Conservation (phyloP, 2,329 filamentous ascomycete genomes). For the Alternaria gaisen region DNA sequence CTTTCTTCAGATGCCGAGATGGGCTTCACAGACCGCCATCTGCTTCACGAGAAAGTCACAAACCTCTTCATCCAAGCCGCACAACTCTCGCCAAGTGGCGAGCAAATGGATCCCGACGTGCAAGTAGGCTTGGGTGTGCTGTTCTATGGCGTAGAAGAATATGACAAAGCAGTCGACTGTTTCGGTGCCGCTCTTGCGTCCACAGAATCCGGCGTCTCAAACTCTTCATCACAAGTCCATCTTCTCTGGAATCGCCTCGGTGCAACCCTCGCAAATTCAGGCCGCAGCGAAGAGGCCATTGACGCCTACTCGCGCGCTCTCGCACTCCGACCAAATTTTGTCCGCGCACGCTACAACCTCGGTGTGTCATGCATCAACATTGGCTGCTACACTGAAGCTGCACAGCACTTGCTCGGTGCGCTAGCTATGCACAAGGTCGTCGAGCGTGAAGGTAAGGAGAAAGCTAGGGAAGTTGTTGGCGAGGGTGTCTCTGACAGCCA, state of each 20-base stretch:
- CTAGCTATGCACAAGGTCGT: slow-evolving; percentile 95
- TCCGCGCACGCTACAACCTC: slow-evolving; percentile 94
- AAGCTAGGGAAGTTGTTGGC: slow-evolving; percentile 80
- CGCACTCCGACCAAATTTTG: slow-evolving; percentile 91
- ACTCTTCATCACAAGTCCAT: slow-evolving; percentile 86
- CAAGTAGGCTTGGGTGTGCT: slow-evolving; percentile 96
- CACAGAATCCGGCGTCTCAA: slow-evolving; percentile 82
- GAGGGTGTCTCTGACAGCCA: slow-evolving; percentile 71
- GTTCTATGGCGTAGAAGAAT: slow-evolving; percentile 97
- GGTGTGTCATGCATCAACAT: slow-evolving; percentile 98
- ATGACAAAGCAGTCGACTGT: slow-evolving; percentile 98
- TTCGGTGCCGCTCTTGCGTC: slow-evolving; percentile 90
- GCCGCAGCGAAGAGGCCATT: slow-evolving; percentile 93
- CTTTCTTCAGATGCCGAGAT: slow-evolving; percentile 81
- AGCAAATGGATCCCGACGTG: slow-evolving; percentile 97
- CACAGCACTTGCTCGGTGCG: slow-evolving; percentile 89
- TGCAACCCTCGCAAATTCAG: slow-evolving; percentile 93
- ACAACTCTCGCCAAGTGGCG: slow-evolving; percentile 87
- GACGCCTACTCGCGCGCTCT: slow-evolving; percentile 95
- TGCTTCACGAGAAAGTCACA: slow-evolving; percentile 89
- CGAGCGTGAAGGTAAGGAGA: slow-evolving; percentile 82
- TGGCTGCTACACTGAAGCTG: slow-evolving; percentile 91
- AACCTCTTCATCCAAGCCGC: slow-evolving; percentile 91
- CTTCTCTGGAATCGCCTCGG: slow-evolving; percentile 97
- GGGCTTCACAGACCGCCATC: slow-evolving; percentile 91